A percentile compares a stretch with the other conserved stretches of the same genome.
Conservation (phyloP, 2,329 filamentous ascomycete species). For the Aspergillus carbonarius region DNA sequence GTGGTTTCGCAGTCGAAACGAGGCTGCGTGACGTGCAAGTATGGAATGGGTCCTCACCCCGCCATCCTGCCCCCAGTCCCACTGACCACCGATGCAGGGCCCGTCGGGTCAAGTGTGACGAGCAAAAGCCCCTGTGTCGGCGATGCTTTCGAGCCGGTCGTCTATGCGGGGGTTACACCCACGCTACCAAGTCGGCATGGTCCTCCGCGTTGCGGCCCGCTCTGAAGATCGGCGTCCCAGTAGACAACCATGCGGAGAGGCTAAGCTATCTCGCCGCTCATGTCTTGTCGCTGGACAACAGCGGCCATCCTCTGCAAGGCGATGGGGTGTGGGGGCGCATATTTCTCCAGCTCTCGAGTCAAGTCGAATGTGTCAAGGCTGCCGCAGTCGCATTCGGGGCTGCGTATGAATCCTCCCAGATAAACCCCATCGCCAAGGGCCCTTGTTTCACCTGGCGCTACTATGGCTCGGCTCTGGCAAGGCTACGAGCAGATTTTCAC, state of each 20-base stretch:
- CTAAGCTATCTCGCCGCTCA: background rate
- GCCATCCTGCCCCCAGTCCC: background rate
- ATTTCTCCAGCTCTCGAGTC: background rate
- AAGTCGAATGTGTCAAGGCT: background rate
- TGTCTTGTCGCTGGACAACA: background rate
- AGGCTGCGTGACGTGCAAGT: background rate
- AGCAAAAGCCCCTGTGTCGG: background rate
- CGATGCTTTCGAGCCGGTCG: background rate
- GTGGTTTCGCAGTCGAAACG: background rate
- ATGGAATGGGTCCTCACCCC: background rate
- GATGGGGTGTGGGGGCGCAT: background rate
- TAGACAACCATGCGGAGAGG: background rate
- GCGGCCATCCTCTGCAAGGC: background rate
- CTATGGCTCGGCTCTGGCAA: background rate
- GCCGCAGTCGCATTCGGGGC: background rate
- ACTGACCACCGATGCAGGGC: background rate
- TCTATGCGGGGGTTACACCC: background rate
- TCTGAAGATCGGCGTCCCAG: background rate
- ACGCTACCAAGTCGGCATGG: background rate
- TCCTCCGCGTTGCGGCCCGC: background rate
- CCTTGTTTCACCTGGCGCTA: background rate
- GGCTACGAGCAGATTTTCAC: background rate
- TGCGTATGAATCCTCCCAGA: background rate
- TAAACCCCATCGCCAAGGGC: background rate
- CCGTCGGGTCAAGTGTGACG: background rate